Conservation (phyloP, 768 basidiomycete species). For the Tremella yokohamensis region DNA sequence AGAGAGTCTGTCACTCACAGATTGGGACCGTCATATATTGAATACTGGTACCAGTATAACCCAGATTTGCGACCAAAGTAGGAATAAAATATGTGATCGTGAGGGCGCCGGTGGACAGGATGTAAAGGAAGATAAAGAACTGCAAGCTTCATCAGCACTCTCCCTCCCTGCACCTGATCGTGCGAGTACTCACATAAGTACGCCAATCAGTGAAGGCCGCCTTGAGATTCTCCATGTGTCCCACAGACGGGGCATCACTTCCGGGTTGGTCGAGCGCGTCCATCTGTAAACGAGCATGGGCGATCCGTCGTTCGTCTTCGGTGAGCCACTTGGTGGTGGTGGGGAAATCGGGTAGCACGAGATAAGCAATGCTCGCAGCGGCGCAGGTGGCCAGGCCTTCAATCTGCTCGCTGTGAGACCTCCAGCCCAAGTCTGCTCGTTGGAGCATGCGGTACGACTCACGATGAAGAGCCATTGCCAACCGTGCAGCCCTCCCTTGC, state of each 20-base stretch:
- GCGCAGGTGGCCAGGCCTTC: too few species aligned
- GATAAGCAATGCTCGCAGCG: neutral
- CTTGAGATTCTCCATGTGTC: slow-evolving; percentile 31
- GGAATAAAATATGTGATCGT: slow-evolving; percentile 26
- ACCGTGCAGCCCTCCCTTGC: slow-evolving; percentile 62
- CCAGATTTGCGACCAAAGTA: slow-evolving; percentile 15
- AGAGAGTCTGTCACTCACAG: too few species aligned
- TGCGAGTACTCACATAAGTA: neutral
- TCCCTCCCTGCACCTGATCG: slow-evolving; percentile 3
- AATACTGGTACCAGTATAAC: slow-evolving; percentile 6
- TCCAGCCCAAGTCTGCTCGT: too few species aligned
- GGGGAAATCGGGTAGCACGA: slow-evolving; percentile 29
- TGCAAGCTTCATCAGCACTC: slow-evolving; percentile 8
- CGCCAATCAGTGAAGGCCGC: slow-evolving; percentile 17
- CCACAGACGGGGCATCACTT: slow-evolving; percentile 20
- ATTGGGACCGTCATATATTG: too few species aligned
- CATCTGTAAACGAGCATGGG: too few species aligned
- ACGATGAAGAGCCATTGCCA: slow-evolving; percentile 60
- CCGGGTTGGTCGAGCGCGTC: neutral
- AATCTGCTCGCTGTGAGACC: too few species aligned
- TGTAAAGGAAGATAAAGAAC: too few species aligned
- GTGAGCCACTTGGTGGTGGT: slow-evolving; percentile 35
- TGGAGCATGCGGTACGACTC: too few species aligned
- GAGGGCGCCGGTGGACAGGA: too few species aligned
- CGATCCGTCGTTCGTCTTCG: slow-evolving; percentile 21